Base-by-base conservation (phyloP, 73 alveolate species). In the Paramecium bursaria region DNA sequence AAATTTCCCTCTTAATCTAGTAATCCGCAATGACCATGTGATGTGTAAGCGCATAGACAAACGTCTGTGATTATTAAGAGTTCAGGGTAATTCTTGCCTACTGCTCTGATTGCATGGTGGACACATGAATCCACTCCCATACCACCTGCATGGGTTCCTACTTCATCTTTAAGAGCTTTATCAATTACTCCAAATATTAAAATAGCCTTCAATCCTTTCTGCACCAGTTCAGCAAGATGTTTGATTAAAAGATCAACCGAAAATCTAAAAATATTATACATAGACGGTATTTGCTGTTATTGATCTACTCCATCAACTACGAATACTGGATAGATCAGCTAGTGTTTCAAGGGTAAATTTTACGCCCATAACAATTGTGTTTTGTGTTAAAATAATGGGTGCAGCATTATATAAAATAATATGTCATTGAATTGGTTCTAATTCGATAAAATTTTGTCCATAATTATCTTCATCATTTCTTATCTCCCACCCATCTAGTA, bases 31-130 rank as follows among this genome's bases (percentile, higher is more conserved):
- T 90, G 95, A 5, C 95, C 95, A 90, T 90, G 95, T 47, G 79
- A 46, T 17, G 97, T 91, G 42, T 87, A 92, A 4, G 91, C 95
- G 30, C 97, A 92, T 19, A 92, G 85, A 57, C 97, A 92, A 13
- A 92, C 77, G 33, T 92, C 97, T 1, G 74, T 86, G 13, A 75
- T 74, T 30, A 90, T 50, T 22, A 92, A 88, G 27, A 90, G 48
- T 26, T 67, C 31, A 3, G 88, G 91, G 27, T 26, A 50, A 46
- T 23, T 82, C 27, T 48, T 13, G 74, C 77, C 87, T n/a, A 92
- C 52, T 22, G 31, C 26, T 46, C 47, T 67, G 25, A 92, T 73
- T 0, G 95, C 97, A 21, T 54, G 52, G 46, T 79, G 46, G 11
- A 88, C 95, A 22, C 93, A 91, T 3, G 92, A 73, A 4, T 90